These are phyloP conservation scores for Fraxinus paxiana DNA, from an alignment of 305 asterid species.

Conservation along the genomic window DNA sequence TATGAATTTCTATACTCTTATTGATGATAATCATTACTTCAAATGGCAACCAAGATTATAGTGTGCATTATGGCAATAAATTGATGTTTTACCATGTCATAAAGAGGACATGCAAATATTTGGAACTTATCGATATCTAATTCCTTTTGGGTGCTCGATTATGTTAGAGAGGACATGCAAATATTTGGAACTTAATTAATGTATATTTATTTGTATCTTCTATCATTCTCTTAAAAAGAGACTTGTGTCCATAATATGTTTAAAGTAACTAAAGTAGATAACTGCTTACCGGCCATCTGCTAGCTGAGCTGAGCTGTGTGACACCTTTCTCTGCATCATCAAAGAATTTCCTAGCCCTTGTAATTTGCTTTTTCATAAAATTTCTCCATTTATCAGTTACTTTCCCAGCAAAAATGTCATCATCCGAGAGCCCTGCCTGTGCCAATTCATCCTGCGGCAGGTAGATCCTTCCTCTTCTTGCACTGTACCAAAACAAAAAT, in stretches of 20 bases:
- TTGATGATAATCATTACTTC: background rate
- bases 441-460: slow-evolving; percentile 93
- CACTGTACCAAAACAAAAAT: slow-evolving; percentile 38
- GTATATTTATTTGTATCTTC: background rate
- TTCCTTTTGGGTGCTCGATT: background rate
- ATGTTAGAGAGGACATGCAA: background rate
- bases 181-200: background rate
- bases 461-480: slow-evolving; percentile 85
- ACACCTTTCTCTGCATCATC: slow-evolving; percentile 85
- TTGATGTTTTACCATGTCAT: background rate
- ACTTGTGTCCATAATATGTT: background rate
- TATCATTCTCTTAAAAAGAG: background rate
- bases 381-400: slow-evolving; percentile 88
- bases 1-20: background rate
- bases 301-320: slow-evolving; percentile 79
- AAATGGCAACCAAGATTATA: background rate
- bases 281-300: slow-evolving; percentile 91
- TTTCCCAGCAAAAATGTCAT: slow-evolving; percentile 76
- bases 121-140: background rate
- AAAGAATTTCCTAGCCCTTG: slow-evolving; percentile 83
- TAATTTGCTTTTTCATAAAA: slow-evolving; percentile 87
- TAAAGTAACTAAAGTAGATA: background rate
- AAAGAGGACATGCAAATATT: background rate
- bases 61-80: background rate
- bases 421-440: slow-evolving; percentile 78